These are phyloP conservation scores for Fusarium continuum DNA, from an alignment of 2,329 filamentous ascomycete species.

Conservation along the genomic window DNA sequence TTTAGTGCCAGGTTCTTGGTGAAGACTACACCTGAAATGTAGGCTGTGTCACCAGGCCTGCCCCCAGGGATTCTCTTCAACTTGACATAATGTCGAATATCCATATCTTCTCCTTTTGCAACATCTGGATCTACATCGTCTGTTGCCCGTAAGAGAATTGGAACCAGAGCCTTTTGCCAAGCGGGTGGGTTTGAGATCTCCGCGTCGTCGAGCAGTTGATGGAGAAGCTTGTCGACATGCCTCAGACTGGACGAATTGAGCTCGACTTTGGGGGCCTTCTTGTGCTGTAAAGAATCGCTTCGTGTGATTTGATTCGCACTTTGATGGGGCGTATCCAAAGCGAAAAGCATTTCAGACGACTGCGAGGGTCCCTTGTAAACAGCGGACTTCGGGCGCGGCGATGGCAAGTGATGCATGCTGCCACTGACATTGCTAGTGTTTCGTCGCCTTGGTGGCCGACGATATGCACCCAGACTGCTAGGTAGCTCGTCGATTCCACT, in stretches of 20 bases:
- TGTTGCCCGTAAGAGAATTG: slow-evolving; percentile 88
- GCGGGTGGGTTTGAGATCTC: slow-evolving; percentile 75
- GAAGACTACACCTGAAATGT: slow-evolving; percentile 96
- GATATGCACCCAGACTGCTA: slow-evolving; percentile 65
- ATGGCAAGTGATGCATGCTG: slow-evolving; percentile 72
- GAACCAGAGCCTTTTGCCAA: slow-evolving; percentile 91
- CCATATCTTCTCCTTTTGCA: slow-evolving; percentile 90
- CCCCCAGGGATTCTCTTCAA: slow-evolving; percentile 95
- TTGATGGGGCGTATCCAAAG: slow-evolving; percentile 57
- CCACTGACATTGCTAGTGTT: slow-evolving; percentile 87
- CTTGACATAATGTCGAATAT: slow-evolving; percentile 97
- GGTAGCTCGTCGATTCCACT: slow-evolving; percentile 71
- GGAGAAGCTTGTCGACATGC: slow-evolving; percentile 86
- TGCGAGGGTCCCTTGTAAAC: slow-evolving; percentile 65
- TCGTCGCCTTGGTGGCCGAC: slow-evolving; percentile 73
- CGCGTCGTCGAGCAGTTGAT: slow-evolving; percentile 82
- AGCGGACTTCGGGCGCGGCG: slow-evolving; percentile 71
- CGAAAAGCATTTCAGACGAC: slow-evolving; percentile 61
- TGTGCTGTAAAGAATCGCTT: slow-evolving; percentile 83
- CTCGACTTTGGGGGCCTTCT: slow-evolving; percentile 78
- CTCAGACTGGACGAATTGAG: slow-evolving; percentile 87
- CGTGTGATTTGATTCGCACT: slow-evolving; percentile 67
- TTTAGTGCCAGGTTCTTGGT: slow-evolving; percentile 97
- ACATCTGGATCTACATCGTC: slow-evolving; percentile 96
- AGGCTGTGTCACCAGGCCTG: slow-evolving; percentile 89